Percentiles rank a stretch among this genome's conserved stretches.
These are phyloP conservation scores for Didymella lethalis DNA, from an alignment of 2,329 filamentous ascomycete genomes.

Conservation along the genomic window DNA sequence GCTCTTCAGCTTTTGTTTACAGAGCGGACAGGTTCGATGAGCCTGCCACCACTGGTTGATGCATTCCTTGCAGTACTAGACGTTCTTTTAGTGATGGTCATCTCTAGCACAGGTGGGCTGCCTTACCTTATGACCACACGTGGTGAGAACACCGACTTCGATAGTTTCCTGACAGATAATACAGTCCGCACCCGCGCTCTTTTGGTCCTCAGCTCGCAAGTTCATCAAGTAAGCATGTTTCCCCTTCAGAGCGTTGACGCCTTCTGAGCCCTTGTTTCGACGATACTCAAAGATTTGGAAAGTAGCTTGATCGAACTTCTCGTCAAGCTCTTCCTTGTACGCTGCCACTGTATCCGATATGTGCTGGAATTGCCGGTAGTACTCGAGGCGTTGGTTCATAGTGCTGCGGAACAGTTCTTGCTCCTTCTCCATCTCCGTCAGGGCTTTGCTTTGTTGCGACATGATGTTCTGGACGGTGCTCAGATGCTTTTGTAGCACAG, in stretches of 20 bases:
- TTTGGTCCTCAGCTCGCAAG: conserved; percentile 67
- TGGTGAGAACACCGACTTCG: conserved; percentile 79
- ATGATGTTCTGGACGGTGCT: conserved; percentile 63
- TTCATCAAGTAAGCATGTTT: conserved; percentile 79
- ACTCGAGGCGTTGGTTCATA: conserved; percentile 88
- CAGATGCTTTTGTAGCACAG: conserved; percentile 70
- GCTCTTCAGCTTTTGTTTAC: conserved; percentile 72
- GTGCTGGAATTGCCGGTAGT: conserved; percentile 86
- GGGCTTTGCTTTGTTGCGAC: conserved; percentile 61
- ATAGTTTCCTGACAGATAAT: conserved; percentile 85
- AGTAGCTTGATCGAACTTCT: conserved; percentile 62
- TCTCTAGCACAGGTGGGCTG: too few species aligned
- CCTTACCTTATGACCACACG: conserved; percentile 74
- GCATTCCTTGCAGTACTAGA: conserved; percentile 87
- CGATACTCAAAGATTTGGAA: conserved; percentile 53
- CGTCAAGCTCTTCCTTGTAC: conserved; percentile 70
- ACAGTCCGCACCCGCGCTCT: conserved; percentile 69
- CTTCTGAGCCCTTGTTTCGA: conserved; percentile 64
- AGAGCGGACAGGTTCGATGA: conserved; percentile 81
- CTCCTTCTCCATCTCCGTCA: conserved; percentile 69
- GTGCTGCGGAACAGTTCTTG: conserved; percentile 76
- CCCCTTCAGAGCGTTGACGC: conserved; percentile 69
- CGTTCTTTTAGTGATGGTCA: conserved; percentile 4
- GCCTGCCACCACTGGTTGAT: conserved; percentile 78
- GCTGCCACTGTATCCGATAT: conserved; percentile 88